Evolutionary conservation across 371 early-diverging fungal species (phyloP).

Genomic region (Choanephora cucurbitarum): DNA sequence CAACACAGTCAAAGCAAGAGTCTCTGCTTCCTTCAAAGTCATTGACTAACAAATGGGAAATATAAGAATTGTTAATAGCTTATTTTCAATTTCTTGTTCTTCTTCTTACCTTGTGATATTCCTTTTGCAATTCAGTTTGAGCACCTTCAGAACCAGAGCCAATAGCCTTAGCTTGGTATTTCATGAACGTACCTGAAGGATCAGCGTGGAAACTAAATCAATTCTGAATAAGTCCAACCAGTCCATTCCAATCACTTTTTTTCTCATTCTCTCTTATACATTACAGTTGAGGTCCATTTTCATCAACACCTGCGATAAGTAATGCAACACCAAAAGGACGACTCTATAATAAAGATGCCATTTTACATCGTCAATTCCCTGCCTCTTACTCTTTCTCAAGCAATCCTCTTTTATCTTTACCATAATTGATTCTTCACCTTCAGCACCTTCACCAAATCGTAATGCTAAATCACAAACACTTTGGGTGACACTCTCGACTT

Average conservation of each 20-base stretch:
- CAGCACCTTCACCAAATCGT: constrained; percentile 96
- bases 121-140: constrained; percentile 95
- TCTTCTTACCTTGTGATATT: constrained; percentile 77
- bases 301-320: constrained; percentile 97
- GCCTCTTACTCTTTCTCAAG: too few species aligned
- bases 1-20: constrained; percentile 91
- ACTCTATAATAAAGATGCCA: constrained; percentile 54
- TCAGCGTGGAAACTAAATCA: constrained; percentile 86
- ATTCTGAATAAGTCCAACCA: background rate
- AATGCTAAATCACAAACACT: constrained; percentile 97
- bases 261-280: too few species aligned
- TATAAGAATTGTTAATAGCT: background rate
- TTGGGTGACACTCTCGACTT: constrained; percentile 96
- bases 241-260: constrained; percentile 26
- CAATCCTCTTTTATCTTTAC: constrained; percentile 45
- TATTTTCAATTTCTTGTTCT: background rate
- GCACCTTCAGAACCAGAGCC: constrained; percentile 99
- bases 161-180: constrained; percentile 95
- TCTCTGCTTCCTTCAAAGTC: constrained; percentile 87
- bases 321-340: constrained; percentile 99
- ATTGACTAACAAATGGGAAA: constrained; percentile 56
- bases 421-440: constrained; percentile 96
- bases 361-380: constrained; percentile 1
- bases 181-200: constrained; percentile 95
- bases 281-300: constrained; percentile 98